Base-by-base conservation (phyloP, 495 filamentous ascomycete genomes). In the Cenococcum geophilum region DNA sequence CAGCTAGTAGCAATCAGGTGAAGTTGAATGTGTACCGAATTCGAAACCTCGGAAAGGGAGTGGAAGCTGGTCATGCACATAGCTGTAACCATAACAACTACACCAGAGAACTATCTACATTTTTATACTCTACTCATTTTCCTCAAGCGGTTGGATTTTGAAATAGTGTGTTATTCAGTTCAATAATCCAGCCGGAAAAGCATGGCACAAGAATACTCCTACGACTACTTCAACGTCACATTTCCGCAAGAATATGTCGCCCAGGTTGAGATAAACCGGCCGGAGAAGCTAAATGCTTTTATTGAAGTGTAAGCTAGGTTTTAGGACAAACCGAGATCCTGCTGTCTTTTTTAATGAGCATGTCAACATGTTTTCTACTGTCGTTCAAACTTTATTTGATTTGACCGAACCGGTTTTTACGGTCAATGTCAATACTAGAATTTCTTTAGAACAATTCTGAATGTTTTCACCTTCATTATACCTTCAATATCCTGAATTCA, bases 201-300 rank as follows among this genome's bases (percentile, higher is more conserved):
- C 12, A 45, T 45, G 40, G 58, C 63, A 36, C 36, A 55, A 9
- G 58, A 61, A 4, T 75, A 72, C 64, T 64, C 62, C 12, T 73
- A 72, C 64, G 67, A 87, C 60, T 78, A 92, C 79, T 97, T 93
- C 81, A 83, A 83, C 58, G 77, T 97, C 63, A 80, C 81, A 21
- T 86, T 86, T 58, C 89, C 91, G 0, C 65, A 72, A 14, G 77
- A 86, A 58, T 83, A 84, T 76, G 89, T 97, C 42, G 89, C 88
- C 10, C 89, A 95, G 72, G 91, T 98, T 54, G 87, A 97, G 72
- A 96, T 95, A 77, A 92, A 95, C 78, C 84, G 93, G 8, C 84
- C 92, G 1, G 74, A 83, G 55, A 97, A 96, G 76, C 77, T 96
- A 71, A 98, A 98, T 74, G 85, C 93, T 58, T 97, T 97, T 74